These are phyloP conservation scores for Coniferiporia sulphurascens DNA, from an alignment of 1,284 basidiomycete species.

Conservation along the genomic window DNA sequence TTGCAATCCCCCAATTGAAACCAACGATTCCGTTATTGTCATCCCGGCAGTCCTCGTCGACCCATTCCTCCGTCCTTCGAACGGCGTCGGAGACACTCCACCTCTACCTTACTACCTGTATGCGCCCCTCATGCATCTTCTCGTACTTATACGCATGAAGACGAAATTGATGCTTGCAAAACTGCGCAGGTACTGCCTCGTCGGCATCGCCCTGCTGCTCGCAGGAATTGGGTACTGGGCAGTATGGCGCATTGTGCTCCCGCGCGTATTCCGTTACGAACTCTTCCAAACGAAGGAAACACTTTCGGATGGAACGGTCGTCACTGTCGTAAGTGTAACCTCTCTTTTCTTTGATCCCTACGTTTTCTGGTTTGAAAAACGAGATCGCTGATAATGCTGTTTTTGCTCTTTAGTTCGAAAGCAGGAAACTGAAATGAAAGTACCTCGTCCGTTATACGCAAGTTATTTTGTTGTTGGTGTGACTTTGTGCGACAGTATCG, in stretches of 20 bases:
- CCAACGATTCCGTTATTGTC: neutral
- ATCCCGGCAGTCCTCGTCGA: slow-evolving; percentile 41
- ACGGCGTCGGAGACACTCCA: slow-evolving; percentile 52
- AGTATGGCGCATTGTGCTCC: slow-evolving; percentile 46
- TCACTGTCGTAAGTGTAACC: slow-evolving; percentile 43
- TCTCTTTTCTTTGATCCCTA: neutral
- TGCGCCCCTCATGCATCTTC: neutral
- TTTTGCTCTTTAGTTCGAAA: too few relatives aligned
- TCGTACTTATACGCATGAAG: neutral
- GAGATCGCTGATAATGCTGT: too few relatives aligned
- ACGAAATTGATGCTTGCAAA: neutral
- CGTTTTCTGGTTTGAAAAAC: too few relatives aligned
- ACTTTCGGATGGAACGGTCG: slow-evolving; percentile 51
- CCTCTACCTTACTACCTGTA: slow-evolving; percentile 56
- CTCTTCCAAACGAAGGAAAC: slow-evolving; percentile 43
- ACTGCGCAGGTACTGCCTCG: slow-evolving; percentile 43
- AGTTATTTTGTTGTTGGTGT: too few relatives aligned
- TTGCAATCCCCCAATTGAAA: slow-evolving; percentile 10
- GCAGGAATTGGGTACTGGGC: slow-evolving; percentile 52
- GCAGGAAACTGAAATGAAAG: too few relatives aligned
- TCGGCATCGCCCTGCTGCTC: slow-evolving; percentile 47
- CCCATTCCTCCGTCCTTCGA: slow-evolving; percentile 51
- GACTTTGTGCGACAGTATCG: too few relatives aligned
- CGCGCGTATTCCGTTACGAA: slow-evolving; percentile 44
- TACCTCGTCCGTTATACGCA: too few relatives aligned